These are phyloP conservation scores for Dactylorhiza incarnata DNA, from an alignment of 106 monocot genomes.

Conservation along the genomic window DNA sequence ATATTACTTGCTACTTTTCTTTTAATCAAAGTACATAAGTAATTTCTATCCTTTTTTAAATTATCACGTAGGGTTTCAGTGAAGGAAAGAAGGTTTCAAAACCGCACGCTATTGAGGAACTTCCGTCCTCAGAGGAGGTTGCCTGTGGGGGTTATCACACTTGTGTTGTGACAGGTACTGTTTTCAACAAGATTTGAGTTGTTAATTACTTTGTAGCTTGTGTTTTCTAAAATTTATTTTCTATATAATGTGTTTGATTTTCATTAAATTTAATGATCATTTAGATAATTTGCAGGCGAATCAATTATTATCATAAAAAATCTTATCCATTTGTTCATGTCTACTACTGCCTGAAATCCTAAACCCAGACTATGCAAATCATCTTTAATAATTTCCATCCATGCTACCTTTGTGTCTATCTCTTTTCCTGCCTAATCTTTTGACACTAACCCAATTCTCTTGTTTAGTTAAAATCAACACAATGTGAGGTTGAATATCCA, in stretches of 20 bases:
- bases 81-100: conserved; percentile 40
- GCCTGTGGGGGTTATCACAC: conserved; percentile 99
- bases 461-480: no score
- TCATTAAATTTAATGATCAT: no score
- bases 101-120: conserved; percentile 43
- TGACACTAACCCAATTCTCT: no score
- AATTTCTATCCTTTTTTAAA: neutral
- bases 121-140: conserved; percentile 71
- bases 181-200: neutral
- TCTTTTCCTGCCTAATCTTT: no score
- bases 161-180: conserved; percentile 72
- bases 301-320: no score
- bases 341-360: no score
- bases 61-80: conserved; percentile 49
- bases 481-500: no score
- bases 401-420: no score
- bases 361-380: no score
- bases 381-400: no score
- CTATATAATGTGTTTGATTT: neutral
- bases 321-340: no score
- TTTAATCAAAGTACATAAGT: neutral
- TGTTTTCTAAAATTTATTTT: neutral
- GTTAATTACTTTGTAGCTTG: neutral
- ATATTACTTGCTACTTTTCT: neutral
- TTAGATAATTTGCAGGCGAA: no score